Evolutionary conservation across 306 rosid genomes (phyloP), one percentile per base, ranked within the genome.

Genomic region (Medicago arabica): DNA sequence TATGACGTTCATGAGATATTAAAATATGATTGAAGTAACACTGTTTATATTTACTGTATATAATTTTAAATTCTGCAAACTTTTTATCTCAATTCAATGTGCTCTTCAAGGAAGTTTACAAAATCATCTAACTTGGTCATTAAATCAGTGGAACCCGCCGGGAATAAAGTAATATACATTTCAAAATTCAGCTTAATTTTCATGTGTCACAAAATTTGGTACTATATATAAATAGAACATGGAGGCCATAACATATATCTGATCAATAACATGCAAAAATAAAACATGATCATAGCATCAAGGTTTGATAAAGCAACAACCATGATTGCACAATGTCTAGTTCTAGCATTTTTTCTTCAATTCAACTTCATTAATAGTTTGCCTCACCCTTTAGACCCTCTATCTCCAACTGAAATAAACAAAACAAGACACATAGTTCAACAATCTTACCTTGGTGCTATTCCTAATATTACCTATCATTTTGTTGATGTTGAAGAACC

Each of bases 331-430:
- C 83, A 66, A 28, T 83, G 74, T 74, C 49, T 81, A 43, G 43
- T 82, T 79, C 31, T 88, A 46, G 34, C 50, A 31, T 44, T 83
- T 75, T 71, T 82, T 80, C 78, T 88, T 3, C 79, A 71, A 16
- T 72, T 79, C 72, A 79, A 74, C 67, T 57, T 60, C 71, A 43
- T 77, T 15, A 47, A 39, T 50, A 63, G 78, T 47, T 55, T 69
- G 17, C 8, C 82, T 72, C 98, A 93, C 83, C 98, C 98, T 21
- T 85, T 93, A 23, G 97, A 93, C 80, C 97, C 96, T 76, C 89
- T 93, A 17, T 83, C 71, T 69, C 83, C 96, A 0, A 12, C 60
- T 9, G 98, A 93, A 80, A 85, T 89, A 34, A 85, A 89, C 84
- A 73, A 74, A 76, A 78, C 87, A 63, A 84, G 92, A 71, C 73